phyloP scores from a whole-genome alignment of 2,329 filamentous ascomycete species.

The Simplicillium aogashimaense region DNA sequence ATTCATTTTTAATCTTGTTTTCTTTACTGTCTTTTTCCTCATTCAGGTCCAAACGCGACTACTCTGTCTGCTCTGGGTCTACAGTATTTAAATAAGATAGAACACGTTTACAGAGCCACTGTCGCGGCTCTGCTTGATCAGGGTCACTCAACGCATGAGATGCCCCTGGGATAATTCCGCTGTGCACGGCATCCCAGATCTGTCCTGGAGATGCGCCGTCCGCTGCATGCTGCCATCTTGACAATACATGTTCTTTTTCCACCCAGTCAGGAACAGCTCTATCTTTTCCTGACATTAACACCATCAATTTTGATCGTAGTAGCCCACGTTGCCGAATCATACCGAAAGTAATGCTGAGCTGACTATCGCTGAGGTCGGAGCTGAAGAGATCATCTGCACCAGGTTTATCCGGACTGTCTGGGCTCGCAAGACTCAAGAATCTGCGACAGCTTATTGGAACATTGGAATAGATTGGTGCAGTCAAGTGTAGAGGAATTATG shows the following conservation, averaged over 20 bases:
- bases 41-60: too few species aligned
- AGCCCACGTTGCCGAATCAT: slow-evolving; percentile 24
- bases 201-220: slow-evolving; percentile 19
- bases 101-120: slow-evolving; percentile 3
- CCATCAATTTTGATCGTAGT: slow-evolving; percentile 26
- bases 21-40: too few species aligned
- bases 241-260: slow-evolving; percentile 30
- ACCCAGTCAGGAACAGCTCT: slow-evolving; percentile 30
- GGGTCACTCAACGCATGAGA: slow-evolving; percentile 37
- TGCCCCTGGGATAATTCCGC: slow-evolving; percentile 34
- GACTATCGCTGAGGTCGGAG: slow-evolving; percentile 42
- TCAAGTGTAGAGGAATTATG: slow-evolving; percentile 21
- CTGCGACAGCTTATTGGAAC: slow-evolving; percentile 17
- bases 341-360: slow-evolving; percentile 45
- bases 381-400: slow-evolving; percentile 58
- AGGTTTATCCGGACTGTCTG: slow-evolving; percentile 33
- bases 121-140: slow-evolving; percentile 29
- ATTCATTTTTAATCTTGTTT: too few species aligned
- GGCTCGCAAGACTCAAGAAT: slow-evolving; percentile 35
- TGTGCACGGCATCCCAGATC: slow-evolving; percentile 36
- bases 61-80: neutral
- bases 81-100: neutral
- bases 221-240: slow-evolving; percentile 28
- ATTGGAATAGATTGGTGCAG: slow-evolving; percentile 17
- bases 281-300: slow-evolving; percentile 34